These are phyloP conservation scores for Saccharomyces paradoxus DNA, from an alignment of 805 yeast species.

Conservation along the genomic window DNA sequence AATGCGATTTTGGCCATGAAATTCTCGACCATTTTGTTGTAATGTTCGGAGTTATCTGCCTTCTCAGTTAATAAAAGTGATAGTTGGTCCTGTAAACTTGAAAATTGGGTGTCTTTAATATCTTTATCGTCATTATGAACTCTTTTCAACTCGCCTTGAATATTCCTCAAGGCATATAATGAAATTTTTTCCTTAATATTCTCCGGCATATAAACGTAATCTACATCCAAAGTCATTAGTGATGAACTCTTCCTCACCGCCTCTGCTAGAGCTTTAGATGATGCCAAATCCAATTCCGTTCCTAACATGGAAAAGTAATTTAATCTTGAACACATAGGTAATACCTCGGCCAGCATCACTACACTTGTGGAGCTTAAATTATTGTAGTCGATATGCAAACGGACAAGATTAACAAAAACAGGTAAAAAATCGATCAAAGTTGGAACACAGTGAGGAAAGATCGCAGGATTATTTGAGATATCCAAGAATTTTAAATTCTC, in stretches of 20 bases:
- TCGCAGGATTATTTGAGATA: slow-evolving; percentile 61
- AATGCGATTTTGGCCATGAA: slow-evolving; percentile 33
- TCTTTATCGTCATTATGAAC: slow-evolving; percentile 5
- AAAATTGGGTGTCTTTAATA: slow-evolving; percentile 33
- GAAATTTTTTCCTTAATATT: slow-evolving; percentile 60
- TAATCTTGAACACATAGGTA: slow-evolving; percentile 61
- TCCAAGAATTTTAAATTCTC: slow-evolving; percentile 65
- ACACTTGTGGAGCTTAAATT: slow-evolving; percentile 48
- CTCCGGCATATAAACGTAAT: slow-evolving; percentile 47
- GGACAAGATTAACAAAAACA: slow-evolving; percentile 49
- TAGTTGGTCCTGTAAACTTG: slow-evolving; percentile 49
- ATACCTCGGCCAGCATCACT: slow-evolving; percentile 56
- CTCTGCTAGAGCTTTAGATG: slow-evolving; percentile 57
- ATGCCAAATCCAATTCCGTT: slow-evolving; percentile 49
- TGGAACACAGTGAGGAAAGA: slow-evolving; percentile 53
- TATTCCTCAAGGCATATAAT: slow-evolving; percentile 70
- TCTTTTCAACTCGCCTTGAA: slow-evolving; percentile 46
- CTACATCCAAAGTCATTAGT: slow-evolving; percentile 60
- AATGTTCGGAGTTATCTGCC: slow-evolving; percentile 19
- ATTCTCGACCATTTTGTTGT: slow-evolving; percentile 22
- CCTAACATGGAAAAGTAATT: slow-evolving; percentile 65
- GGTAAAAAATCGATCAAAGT: slow-evolving; percentile 59
- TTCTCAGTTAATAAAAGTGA: slow-evolving; percentile 36
- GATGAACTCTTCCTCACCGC: slow-evolving; percentile 57
- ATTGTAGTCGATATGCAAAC: slow-evolving; percentile 68